Evolutionary conservation across 805 yeast species (phyloP), one percentile per base, ranked within the genome.

Genomic region (Wickerhamomyces rabaulensis): DNA sequence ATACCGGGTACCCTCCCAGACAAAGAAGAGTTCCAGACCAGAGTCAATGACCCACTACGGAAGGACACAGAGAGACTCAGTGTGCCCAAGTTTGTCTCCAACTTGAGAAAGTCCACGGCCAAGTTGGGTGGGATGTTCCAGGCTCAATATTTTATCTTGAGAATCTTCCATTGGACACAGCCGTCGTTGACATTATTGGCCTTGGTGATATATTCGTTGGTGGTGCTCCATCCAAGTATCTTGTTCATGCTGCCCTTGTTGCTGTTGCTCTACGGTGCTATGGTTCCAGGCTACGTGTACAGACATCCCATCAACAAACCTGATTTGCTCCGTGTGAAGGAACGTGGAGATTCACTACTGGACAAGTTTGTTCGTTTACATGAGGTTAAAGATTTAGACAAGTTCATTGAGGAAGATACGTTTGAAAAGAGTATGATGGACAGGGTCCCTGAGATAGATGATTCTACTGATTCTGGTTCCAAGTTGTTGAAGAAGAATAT

Each of bases 141-240:
- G 38, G 47, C 81, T 2, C 92, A 86, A 55, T 83, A 82, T 53
- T 79, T 80, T 2, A 38, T 83, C 1, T 69, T 82, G 7, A 76
- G 79, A 42, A 59, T 86, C 1, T 48, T 87, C 21, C 76, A 87
- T 5, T 91, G 97, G 97, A 78, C 80, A 49, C 70, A 74, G 23
- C 91, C 95, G 0, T 70, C 86, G 0, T 75, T 79, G 50, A 90
- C 97, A 0, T 52, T 90, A 6, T 69, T 84, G 0, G 60, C 70
- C 20, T 64, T 88, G 45, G 67, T 83, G 6, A 51, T 80, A 1
- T 82, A 84, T 52, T 82, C 96, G 0, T 71, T 80, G 49, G 67
- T 82, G 1, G 85, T 94, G 55, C 63, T 83, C 31, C 76, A 85
- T 67, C 96, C 96, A 0, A 80, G 80, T 59, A 63, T 85, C 42